Conservation (phyloP, 2,329 filamentous ascomycete genomes). For the Hirsutella rhossiliensis region DNA sequence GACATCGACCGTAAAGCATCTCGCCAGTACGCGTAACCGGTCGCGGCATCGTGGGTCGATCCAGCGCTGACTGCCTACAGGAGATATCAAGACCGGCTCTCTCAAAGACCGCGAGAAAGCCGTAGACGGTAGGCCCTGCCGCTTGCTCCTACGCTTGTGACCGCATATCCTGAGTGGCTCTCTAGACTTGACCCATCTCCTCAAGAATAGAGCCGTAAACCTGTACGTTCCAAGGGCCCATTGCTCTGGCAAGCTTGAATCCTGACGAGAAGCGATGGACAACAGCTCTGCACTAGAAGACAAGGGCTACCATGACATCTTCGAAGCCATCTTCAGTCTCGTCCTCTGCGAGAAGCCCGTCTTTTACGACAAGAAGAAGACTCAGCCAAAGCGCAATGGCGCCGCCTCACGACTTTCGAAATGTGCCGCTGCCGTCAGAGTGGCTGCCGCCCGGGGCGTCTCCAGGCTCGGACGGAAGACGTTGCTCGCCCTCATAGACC, state of each 20-base stretch:
- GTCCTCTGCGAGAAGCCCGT: conserved; percentile 54
- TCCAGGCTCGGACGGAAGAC: conserved; percentile 63
- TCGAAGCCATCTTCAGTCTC: conserved; percentile 67
- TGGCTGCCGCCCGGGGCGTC: conserved; percentile 58
- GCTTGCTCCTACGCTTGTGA: not conserved
- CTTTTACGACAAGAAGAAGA: conserved; percentile 44
- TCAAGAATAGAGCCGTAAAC: conserved; percentile 24
- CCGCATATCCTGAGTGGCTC: not conserved
- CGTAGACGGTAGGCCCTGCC: conserved; percentile 23
- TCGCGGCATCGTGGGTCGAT: too few species aligned
- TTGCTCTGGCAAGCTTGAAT: too few species aligned
- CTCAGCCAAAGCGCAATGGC: conserved; percentile 29
- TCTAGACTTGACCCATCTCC: conserved; percentile 24
- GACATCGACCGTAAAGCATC: conserved; percentile 19
- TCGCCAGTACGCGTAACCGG: conserved; percentile 15
- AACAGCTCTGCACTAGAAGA: conserved; percentile 42
- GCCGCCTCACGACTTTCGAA: conserved; percentile 48
- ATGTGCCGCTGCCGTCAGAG: conserved; percentile 60
- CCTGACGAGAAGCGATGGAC: too few species aligned
- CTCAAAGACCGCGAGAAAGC: conserved; percentile 26
- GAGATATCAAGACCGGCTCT: conserved; percentile 19
- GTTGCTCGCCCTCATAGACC: conserved; percentile 64
- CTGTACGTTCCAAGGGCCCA: conserved; percentile 25
- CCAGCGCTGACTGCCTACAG: conserved; percentile 12
- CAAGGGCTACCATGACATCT: conserved; percentile 69